These are phyloP conservation scores for Inga leiocalycina DNA, from an alignment of 306 rosid genomes.

Conservation along the genomic window DNA sequence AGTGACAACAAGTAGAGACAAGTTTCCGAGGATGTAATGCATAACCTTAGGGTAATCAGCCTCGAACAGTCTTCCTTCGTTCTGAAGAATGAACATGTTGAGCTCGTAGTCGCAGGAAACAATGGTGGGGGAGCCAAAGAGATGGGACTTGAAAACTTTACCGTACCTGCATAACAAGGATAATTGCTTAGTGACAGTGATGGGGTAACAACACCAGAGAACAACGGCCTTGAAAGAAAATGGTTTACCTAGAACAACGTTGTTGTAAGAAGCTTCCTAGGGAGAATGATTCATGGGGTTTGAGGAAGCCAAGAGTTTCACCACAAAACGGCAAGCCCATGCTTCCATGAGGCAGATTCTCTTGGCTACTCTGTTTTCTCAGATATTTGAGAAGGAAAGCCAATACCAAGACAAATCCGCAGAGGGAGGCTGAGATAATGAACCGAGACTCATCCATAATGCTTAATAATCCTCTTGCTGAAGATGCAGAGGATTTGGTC, in stretches of 20 bases:
- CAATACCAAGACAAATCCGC: slow-evolving; percentile 33
- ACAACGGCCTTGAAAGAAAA: neutral
- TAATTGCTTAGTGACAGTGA: neutral
- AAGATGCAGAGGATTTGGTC: slow-evolving; percentile 12
- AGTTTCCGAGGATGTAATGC: slow-evolving; percentile 68
- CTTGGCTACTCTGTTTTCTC: slow-evolving; percentile 5
- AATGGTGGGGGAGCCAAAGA: slow-evolving; percentile 70
- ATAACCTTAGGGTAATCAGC: slow-evolving; percentile 71
- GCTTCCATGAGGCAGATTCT: slow-evolving; percentile 59
- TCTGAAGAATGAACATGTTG: slow-evolving; percentile 73
- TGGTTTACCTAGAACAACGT: slow-evolving; percentile 57
- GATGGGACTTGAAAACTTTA: slow-evolving; percentile 73
- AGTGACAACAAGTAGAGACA: slow-evolving; percentile 46
- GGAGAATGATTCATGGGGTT: slow-evolving; percentile 67
- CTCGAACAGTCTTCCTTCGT: slow-evolving; percentile 70
- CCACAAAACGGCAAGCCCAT: slow-evolving; percentile 78
- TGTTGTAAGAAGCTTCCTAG: slow-evolving; percentile 62
- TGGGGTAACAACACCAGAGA: slow-evolving; percentile 3
- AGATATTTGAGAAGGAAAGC: slow-evolving; percentile 44
- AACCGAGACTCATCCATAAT: slow-evolving; percentile 40
- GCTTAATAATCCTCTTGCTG: slow-evolving; percentile 11
- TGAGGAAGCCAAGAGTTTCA: slow-evolving; percentile 67
- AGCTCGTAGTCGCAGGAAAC: slow-evolving; percentile 81
- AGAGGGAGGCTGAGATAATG: slow-evolving; percentile 34
- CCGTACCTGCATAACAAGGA: slow-evolving; percentile 61